These are phyloP conservation scores for Talaromyces atroroseus DNA, from an alignment of 2,329 filamentous ascomycete genomes.

Conservation along the genomic window DNA sequence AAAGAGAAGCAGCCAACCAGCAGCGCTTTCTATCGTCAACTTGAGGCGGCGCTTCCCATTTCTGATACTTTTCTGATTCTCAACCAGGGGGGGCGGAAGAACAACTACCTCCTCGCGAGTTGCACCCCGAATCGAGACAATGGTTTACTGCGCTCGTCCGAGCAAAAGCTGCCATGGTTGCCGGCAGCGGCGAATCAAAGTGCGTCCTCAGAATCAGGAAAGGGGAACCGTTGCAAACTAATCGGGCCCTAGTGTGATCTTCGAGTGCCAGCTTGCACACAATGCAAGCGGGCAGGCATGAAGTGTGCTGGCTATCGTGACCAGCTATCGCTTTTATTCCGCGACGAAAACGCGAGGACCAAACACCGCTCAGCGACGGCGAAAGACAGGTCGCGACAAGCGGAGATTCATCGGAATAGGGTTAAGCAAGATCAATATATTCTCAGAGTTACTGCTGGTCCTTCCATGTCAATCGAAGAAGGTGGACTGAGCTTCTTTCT, in stretches of 20 bases:
- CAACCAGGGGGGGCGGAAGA: not conserved
- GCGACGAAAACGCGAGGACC: slow-evolving; percentile 25
- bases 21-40: no score
- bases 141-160: slow-evolving; percentile 23
- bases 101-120: slow-evolving; percentile 11
- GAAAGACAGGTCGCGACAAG: slow-evolving; percentile 17
- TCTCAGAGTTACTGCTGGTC: not conserved
- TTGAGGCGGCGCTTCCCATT: not conserved
- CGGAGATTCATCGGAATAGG: slow-evolving; percentile 2
- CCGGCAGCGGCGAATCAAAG: slow-evolving; percentile 24
- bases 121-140: slow-evolving; percentile 17
- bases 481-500: slow-evolving; percentile 22
- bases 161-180: slow-evolving; percentile 23
- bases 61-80: not conserved
- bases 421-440: not conserved
- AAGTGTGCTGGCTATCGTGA: slow-evolving; percentile 28
- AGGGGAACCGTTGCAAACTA: not conserved
- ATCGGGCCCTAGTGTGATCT: slow-evolving; percentile 24
- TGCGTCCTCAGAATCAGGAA: slow-evolving; percentile 3
- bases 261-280: slow-evolving; percentile 24
- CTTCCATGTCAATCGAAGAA: slow-evolving; percentile 16
- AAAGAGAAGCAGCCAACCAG: no score
- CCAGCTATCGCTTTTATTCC: slow-evolving; percentile 23
- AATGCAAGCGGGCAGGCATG: slow-evolving; percentile 26
- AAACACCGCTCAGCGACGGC: slow-evolving; percentile 19